phyloP scores from a whole-genome alignment of 1,284 basidiomycete species.

The Irpex sp. region DNA sequence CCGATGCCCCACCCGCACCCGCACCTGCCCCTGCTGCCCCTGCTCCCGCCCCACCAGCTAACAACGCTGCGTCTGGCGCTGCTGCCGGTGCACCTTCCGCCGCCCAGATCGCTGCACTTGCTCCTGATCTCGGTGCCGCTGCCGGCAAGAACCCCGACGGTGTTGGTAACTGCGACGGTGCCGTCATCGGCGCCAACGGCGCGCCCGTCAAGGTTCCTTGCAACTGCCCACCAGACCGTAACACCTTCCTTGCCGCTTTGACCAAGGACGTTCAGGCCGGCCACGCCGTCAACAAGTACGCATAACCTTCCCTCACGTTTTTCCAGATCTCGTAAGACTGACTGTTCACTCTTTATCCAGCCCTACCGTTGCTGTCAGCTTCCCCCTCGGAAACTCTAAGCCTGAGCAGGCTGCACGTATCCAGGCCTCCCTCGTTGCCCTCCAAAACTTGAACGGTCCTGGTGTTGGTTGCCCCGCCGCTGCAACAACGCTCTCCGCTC shows the following conservation, averaged over 20 bases:
- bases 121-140: slow-evolving; percentile 22
- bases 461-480: slow-evolving; percentile 37
- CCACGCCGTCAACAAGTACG: slow-evolving; percentile 32
- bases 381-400: slow-evolving; percentile 32
- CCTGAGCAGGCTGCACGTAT: slow-evolving; percentile 31
- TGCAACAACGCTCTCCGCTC: slow-evolving; percentile 33
- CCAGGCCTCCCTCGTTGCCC: slow-evolving; percentile 30
- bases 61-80: slow-evolving; percentile 15
- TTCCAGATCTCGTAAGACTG: neutral
- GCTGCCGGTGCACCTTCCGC: slow-evolving; percentile 10
- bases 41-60: slow-evolving; percentile 12
- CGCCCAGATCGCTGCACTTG: slow-evolving; percentile 19
- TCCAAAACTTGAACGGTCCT: slow-evolving; percentile 39
- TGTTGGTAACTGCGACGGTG: slow-evolving; percentile 32
- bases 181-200: slow-evolving; percentile 24
- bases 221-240: slow-evolving; percentile 34
- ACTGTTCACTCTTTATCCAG: slow-evolving; percentile 1
- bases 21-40: slow-evolving; percentile 10
- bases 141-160: slow-evolving; percentile 24
- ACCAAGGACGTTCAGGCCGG: slow-evolving; percentile 35
- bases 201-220: slow-evolving; percentile 37
- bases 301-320: neutral
- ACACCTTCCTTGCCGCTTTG: slow-evolving; percentile 30
- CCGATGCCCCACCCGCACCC: slow-evolving; percentile 13
- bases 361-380: slow-evolving; percentile 30